Evolutionary conservation across 2,329 filamentous ascomycete species (phyloP), one percentile per base, ranked within the genome.

Genomic region (Aspergillus tanneri): DNA sequence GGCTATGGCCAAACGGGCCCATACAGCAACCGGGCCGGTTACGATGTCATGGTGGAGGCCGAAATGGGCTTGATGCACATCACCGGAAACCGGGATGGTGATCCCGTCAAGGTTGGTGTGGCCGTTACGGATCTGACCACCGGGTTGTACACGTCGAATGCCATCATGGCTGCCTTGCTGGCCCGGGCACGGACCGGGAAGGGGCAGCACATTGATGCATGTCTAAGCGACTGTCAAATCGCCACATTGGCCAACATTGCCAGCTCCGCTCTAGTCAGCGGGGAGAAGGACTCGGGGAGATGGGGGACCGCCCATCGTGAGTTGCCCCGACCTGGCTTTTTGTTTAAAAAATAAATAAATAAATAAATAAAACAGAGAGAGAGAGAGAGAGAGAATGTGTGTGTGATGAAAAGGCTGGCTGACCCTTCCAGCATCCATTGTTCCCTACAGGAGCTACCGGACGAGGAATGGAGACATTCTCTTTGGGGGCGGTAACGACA

Each of bases 31-130:
- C 81, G 93, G 11, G 90, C 93, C 3, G 93, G 93, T 4, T 99
- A 99, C 77, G 93, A 99, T 71, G 93, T 99, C 58, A 99, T 99
- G 92, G 92, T 99, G 9, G 93, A 99, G 75, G 93, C 93, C 50
- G 93, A 97, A 68, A 91, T 99, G 73, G 93, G 93, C 1, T 74
- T 99, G 47, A 99, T 99, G 93, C 93, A 99, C 72, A 97, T 99
- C 60, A 99, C 93, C 0, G 93, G 93, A 24, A 81, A 82, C 52
- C 81, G 91, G 47, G 87, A 95, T 61, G 90, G 92, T 0, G 87
- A 90, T 2, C 93, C 93, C 0, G 93, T 96, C 30, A 99, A 99
- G 72, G 93, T 99, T 2, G 93, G 93, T 14, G 93, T 99, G 2
- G 93, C 93, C 2, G 93, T 99, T 3, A 97, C 93, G 0, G 93